Conservation (phyloP, 176 grass and related monocot genomes). For the Echinochloa phyllopogon region DNA sequence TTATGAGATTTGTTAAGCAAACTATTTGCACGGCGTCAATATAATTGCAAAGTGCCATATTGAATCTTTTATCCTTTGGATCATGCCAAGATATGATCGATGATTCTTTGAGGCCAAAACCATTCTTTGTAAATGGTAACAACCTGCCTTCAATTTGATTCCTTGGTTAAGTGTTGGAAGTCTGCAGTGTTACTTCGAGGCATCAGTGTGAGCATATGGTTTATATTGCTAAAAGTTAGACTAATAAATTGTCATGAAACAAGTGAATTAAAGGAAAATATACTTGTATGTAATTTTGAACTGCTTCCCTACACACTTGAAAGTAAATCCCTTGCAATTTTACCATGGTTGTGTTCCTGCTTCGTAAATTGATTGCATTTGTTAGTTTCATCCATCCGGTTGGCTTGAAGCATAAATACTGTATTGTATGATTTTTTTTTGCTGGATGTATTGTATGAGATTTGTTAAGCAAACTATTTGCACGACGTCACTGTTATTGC, state of each 20-base stretch:
- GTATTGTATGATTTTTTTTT: not conserved
- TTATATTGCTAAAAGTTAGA: not conserved
- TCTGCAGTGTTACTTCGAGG: not conserved
- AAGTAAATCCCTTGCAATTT: not conserved
- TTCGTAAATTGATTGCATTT: not conserved
- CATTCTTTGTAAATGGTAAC: not conserved
- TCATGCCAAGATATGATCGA: not conserved
- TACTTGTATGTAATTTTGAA: constrained; percentile 5
- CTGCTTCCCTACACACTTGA: not conserved
- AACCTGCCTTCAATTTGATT: not conserved
- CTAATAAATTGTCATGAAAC: not conserved
- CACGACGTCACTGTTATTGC: not conserved
- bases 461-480: not conserved
- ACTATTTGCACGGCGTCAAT: not conserved
- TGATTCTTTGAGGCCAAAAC: not conserved
- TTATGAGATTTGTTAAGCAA: not conserved
- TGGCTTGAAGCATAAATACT: not conserved
- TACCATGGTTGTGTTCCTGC: not conserved
- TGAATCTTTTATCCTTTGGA: not conserved
- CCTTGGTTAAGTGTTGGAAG: not conserved
- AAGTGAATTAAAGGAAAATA: not conserved
- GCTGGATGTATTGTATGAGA: not conserved
- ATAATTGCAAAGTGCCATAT: not conserved
- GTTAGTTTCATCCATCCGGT: not conserved
- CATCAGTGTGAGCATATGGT: not conserved